Evolutionary conservation across 257 asterid species (phyloP).

Genomic region (Capsicum chinense): DNA sequence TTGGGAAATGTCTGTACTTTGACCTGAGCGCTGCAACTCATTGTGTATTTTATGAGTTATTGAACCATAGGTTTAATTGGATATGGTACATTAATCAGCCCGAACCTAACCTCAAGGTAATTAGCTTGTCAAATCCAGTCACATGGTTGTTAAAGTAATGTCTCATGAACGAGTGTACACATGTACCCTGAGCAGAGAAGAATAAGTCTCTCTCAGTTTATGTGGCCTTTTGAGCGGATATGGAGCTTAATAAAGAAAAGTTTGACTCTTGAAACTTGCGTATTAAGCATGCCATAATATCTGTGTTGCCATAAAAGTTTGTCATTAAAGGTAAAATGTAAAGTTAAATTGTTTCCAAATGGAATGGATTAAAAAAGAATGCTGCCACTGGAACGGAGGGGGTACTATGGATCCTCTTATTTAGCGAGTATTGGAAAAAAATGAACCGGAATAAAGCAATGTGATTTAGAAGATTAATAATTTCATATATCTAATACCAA

Average conservation of each 20-base stretch:
- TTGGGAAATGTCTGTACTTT: slow-evolving; percentile 77
- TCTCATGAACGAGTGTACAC: background rate
- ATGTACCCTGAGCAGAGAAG: background rate
- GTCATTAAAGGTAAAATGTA: background rate
- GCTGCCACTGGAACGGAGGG: background rate
- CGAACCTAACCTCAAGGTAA: slow-evolving; percentile 78
- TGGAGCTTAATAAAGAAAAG: background rate
- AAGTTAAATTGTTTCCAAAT: background rate
- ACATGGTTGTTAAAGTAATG: background rate
- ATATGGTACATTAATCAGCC: slow-evolving; percentile 89
- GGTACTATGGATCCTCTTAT: background rate
- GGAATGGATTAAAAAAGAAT: background rate
- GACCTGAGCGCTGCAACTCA: slow-evolving; percentile 68
- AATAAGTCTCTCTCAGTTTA: background rate
- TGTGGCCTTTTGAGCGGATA: background rate
- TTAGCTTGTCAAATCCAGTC: background rate
- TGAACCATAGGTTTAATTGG: slow-evolving; percentile 78
- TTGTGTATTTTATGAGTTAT: slow-evolving; percentile 66
- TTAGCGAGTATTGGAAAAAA: background rate
- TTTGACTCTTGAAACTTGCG: background rate
- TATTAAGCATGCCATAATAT: background rate
- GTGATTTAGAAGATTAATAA: no score
- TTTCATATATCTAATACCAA: background rate
- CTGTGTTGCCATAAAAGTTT: background rate
- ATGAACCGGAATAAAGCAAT: background rate